phyloP scores from a whole-genome alignment of 164 flowering plant genomes.

The Magnolia kwangsiensis region DNA sequence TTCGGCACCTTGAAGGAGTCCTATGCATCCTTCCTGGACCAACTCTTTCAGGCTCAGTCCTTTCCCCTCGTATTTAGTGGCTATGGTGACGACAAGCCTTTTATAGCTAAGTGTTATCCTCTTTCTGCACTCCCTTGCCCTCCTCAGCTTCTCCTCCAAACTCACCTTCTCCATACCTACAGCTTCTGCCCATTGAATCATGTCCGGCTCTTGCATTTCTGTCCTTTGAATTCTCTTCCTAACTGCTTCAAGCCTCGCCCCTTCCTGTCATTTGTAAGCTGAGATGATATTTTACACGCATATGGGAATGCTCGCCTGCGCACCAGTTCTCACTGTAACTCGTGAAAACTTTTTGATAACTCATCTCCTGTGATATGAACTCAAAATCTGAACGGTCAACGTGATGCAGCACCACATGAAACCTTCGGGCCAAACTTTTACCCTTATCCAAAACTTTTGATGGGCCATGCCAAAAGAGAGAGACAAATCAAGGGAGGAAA shows the following conservation, averaged over 20 bases:
- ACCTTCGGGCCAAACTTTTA: too few relatives aligned
- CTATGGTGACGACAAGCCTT: constrained; percentile 55
- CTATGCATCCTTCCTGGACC: constrained; percentile 69
- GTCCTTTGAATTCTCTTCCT: constrained; percentile 14
- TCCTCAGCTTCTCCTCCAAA: constrained; percentile 34
- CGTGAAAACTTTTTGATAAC: too few relatives aligned
- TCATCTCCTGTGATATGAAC: too few relatives aligned
- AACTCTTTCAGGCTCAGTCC: constrained; percentile 61
- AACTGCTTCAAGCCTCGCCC: constrained; percentile 39
- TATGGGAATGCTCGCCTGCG: too few relatives aligned
- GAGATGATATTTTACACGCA: neutral
- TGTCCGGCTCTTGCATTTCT: constrained; percentile 12
- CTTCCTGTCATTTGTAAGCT: constrained; percentile 35
- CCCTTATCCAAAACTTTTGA: too few relatives aligned
- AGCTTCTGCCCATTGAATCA: constrained; percentile 41
- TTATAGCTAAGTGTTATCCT: constrained; percentile 35
- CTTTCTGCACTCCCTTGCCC: constrained; percentile 39
- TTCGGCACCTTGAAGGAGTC: constrained; percentile 58
- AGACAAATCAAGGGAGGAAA: too few relatives aligned
- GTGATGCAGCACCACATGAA: too few relatives aligned
- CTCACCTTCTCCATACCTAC: constrained; percentile 30
- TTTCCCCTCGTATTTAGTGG: constrained; percentile 46
- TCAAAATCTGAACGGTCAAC: too few relatives aligned
- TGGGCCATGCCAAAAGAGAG: too few relatives aligned
- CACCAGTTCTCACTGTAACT: too few relatives aligned